These are phyloP conservation scores for Xerocomus amazonicus DNA, from an alignment of 1,284 basidiomycete species.

Conservation along the genomic window DNA sequence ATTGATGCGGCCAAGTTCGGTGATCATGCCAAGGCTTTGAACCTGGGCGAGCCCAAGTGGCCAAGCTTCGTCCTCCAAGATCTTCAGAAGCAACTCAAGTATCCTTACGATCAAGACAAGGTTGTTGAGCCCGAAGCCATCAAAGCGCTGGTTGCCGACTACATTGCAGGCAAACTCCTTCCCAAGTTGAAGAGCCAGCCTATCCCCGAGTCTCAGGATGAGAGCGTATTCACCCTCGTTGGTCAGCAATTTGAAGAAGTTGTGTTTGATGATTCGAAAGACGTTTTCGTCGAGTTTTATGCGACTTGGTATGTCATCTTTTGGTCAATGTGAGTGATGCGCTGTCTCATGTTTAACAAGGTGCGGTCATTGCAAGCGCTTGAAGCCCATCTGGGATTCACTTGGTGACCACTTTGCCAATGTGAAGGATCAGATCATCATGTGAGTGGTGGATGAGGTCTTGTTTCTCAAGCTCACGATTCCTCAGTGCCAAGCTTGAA, in stretches of 20 bases:
- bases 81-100: slow-evolving; percentile 82
- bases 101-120: slow-evolving; percentile 74
- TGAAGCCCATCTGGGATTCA: slow-evolving; percentile 92
- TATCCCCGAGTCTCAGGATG: slow-evolving; percentile 81
- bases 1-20: slow-evolving; percentile 95
- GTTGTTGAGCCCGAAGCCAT: slow-evolving; percentile 57
- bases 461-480: slow-evolving; percentile 3
- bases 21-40: slow-evolving; percentile 95
- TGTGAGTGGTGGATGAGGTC: slow-evolving; percentile 51
- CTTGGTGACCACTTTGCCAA: slow-evolving; percentile 84
- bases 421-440: slow-evolving; percentile 76
- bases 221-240: slow-evolving; percentile 82
- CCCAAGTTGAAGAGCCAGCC: slow-evolving; percentile 91
- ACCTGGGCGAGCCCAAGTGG: slow-evolving; percentile 83
- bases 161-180: slow-evolving; percentile 68
- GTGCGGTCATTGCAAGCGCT: slow-evolving; percentile 95
- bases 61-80: slow-evolving; percentile 95
- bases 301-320: slow-evolving; percentile 80
- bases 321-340: neutral
- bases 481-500: slow-evolving; percentile 91
- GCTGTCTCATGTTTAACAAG: slow-evolving; percentile 38
- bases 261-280: slow-evolving; percentile 85
- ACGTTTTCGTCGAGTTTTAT: slow-evolving; percentile 97
- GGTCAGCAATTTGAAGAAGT: slow-evolving; percentile 88
- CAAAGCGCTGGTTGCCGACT: slow-evolving; percentile 63